Evolutionary conservation across 2,329 filamentous ascomycete genomes (phyloP).

Genomic region (Dactylella cylindrospora): DNA sequence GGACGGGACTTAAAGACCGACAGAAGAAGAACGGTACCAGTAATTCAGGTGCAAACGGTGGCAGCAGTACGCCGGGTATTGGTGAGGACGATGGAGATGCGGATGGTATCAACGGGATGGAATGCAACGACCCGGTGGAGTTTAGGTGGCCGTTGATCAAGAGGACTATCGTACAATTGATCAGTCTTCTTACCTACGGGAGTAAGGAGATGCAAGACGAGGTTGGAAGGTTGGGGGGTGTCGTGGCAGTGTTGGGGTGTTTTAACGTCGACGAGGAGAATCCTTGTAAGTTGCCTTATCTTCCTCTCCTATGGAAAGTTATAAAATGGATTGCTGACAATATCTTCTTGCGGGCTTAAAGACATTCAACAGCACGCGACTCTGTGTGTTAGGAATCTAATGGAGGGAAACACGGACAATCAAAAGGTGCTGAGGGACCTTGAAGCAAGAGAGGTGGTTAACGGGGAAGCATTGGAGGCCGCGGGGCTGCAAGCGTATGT

Average conservation of each 20-base stretch:
- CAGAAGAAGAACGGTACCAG: constrained; percentile 8
- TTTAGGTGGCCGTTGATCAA: constrained; percentile 50
- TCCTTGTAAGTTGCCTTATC: constrained; percentile 46
- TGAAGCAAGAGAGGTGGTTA: constrained; percentile 48
- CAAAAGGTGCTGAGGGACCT: constrained; percentile 48
- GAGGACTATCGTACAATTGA: constrained; percentile 47
- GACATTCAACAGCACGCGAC: constrained; percentile 49
- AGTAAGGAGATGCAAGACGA: constrained; percentile 47
- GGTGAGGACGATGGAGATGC: constrained; percentile 41
- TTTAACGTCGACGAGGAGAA: constrained; percentile 50
- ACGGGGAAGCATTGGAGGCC: constrained; percentile 48
- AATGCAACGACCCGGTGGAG: constrained; percentile 48
- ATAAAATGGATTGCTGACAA: not conserved
- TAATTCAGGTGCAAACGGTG: not conserved
- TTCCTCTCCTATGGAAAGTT: not conserved
- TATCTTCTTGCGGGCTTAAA: constrained; percentile 12
- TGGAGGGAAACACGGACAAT: constrained; percentile 48
- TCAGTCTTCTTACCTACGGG: constrained; percentile 46
- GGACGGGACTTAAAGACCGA: constrained; percentile 22
- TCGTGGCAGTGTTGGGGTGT: constrained; percentile 47
- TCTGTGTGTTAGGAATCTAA: constrained; percentile 47
- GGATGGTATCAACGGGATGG: constrained; percentile 46
- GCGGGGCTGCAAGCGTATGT: constrained; percentile 49
- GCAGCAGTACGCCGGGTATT: not conserved
- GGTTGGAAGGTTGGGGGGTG: constrained; percentile 46